These are phyloP conservation scores for Fusarium acutatum DNA, from an alignment of 2,329 filamentous ascomycete genomes.

Conservation along the genomic window DNA sequence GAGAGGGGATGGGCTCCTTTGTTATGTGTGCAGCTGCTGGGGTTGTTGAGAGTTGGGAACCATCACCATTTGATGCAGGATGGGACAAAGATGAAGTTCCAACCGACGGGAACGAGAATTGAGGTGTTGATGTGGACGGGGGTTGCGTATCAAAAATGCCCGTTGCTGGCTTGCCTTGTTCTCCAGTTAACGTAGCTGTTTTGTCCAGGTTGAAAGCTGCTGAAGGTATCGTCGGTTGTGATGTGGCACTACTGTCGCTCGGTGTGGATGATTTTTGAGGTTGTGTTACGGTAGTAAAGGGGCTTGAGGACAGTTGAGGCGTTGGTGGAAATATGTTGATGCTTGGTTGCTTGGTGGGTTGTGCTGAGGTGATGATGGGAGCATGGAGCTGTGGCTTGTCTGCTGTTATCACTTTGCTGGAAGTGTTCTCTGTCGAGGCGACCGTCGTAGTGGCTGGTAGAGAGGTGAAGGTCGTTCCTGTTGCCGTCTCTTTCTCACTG, in stretches of 20 bases:
- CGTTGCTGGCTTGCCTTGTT: slow-evolving; percentile 2
- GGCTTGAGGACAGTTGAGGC: slow-evolving; percentile 17
- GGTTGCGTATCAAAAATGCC: neutral
- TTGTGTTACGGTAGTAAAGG: slow-evolving; percentile 16
- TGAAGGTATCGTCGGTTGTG: neutral
- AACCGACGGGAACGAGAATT: slow-evolving; percentile 13
- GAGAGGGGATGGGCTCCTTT: slow-evolving; percentile 3
- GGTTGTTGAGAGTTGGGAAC: neutral
- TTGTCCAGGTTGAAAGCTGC: neutral
- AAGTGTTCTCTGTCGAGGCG: neutral
- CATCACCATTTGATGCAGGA: neutral
- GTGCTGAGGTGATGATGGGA: neutral
- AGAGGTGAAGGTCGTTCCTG: slow-evolving; percentile 10
- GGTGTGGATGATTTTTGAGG: neutral
- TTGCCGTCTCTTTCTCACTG: neutral
- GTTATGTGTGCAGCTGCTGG: neutral
- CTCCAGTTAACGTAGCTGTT: neutral
- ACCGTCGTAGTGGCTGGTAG: neutral
- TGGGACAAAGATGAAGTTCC: neutral
- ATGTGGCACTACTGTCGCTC: neutral
- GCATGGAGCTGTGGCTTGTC: neutral
- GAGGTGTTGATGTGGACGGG: neutral
- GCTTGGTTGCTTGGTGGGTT: slow-evolving; percentile 11
- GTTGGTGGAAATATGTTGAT: slow-evolving; percentile 26
- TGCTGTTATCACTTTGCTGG: neutral